A percentile compares a stretch with the other conserved stretches of the same genome.
Evolutionary conservation across 306 rosid species (phyloP).

Genomic region (Ceratonia siliqua): DNA sequence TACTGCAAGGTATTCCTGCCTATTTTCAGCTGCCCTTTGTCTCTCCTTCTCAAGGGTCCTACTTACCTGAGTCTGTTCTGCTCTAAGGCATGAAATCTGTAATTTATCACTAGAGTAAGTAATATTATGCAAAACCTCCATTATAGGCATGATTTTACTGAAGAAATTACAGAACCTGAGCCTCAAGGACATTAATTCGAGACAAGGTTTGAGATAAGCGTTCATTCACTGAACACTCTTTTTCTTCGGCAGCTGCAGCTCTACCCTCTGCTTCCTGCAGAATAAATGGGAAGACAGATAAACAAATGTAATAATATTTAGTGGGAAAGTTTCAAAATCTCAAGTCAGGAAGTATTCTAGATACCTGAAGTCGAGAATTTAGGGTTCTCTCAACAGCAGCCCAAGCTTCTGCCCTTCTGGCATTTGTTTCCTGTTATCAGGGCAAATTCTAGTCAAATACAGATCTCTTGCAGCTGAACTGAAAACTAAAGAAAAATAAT

Average conservation of each 20-base stretch:
- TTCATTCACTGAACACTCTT: conserved; percentile 85
- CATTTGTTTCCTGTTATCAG: conserved; percentile 81
- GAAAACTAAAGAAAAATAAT: conserved; percentile 30
- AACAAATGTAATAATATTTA: conserved; percentile 13
- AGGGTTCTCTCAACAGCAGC: conserved; percentile 94
- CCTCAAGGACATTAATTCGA: conserved; percentile 97
- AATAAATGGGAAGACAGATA: conserved; percentile 40
- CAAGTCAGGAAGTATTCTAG: conserved; percentile 31
- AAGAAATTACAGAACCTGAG: conserved; percentile 73
- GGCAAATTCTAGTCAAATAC: conserved; percentile 38
- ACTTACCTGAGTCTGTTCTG: conserved; percentile 91
- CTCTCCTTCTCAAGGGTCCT: conserved; percentile 97
- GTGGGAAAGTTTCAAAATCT: conserved; percentile 15
- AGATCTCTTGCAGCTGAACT: conserved; percentile 32
- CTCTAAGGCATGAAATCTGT: conserved; percentile 96
- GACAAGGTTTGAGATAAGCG: conserved; percentile 96
- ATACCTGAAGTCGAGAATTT: conserved; percentile 92
- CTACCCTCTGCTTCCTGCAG: conserved; percentile 92
- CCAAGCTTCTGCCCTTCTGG: conserved; percentile 96
- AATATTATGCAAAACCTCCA: conserved; percentile 13
- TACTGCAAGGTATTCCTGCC: conserved; percentile 94
- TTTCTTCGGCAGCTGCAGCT: conserved; percentile 97
- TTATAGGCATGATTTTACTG: conserved; percentile 20
- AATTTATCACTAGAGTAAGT: conserved; percentile 44
- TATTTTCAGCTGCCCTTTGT: conserved; percentile 97